Evolutionary conservation across 2,329 filamentous ascomycete species (phyloP).

Genomic region (Apiospora hydei): DNA sequence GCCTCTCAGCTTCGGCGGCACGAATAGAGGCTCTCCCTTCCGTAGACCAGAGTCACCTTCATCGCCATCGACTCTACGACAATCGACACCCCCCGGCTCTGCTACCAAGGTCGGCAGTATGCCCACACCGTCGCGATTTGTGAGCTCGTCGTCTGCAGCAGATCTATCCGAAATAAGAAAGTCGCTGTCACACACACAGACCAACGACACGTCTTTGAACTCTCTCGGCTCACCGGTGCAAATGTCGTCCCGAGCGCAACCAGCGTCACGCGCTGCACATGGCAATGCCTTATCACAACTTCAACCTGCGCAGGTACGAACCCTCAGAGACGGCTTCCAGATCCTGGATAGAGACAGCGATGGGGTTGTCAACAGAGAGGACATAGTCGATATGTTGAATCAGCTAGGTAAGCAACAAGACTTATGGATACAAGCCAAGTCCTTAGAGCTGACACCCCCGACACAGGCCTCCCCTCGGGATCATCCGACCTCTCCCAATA

Average conservation of each 20-base stretch:
- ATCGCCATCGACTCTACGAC: conserved; percentile 70
- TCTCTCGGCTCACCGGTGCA: conserved; percentile 45
- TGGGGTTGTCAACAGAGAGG: conserved; percentile 80
- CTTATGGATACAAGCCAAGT: not conserved
- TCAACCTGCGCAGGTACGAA: conserved; percentile 82
- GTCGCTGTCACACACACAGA: conserved; percentile 32
- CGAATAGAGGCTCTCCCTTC: conserved; percentile 72
- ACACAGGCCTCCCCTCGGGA: conserved; percentile 74
- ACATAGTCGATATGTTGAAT: conserved; percentile 85
- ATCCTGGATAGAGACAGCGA: conserved; percentile 91
- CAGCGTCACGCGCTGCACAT: conserved; percentile 48
- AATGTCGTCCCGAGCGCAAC: conserved; percentile 41
- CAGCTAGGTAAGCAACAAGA: conserved; percentile 72
- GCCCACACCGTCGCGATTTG: conserved; percentile 55
- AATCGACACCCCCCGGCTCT: conserved; percentile 69
- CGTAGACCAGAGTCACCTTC: conserved; percentile 67
- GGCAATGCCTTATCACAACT: conserved; percentile 73
- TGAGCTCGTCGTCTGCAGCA: conserved; percentile 48
- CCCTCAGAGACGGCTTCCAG: conserved; percentile 91
- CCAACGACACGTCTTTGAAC: conserved; percentile 33
- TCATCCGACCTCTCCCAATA: conserved; percentile 77
- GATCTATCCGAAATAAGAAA: conserved; percentile 44
- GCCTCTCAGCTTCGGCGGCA: conserved; percentile 70
- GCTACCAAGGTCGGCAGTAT: conserved; percentile 58
- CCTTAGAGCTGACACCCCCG: not conserved